Evolutionary conservation across 1,139 yeast genomes (phyloP), one percentile per base, ranked within the genome.

Genomic region (Groenewaldozyma sp.): DNA sequence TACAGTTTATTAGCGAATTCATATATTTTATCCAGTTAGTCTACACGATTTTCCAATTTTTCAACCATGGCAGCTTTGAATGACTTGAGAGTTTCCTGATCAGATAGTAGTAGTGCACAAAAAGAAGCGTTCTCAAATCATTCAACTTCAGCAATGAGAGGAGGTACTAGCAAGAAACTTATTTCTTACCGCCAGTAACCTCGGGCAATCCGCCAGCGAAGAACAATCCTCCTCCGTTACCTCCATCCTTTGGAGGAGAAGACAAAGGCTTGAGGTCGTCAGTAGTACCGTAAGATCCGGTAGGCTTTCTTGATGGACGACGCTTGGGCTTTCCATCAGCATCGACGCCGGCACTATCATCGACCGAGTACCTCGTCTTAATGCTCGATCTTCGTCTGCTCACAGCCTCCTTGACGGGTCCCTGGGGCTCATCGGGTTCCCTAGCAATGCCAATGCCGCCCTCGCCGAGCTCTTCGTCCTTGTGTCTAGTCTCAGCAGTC

Each of bases 121-220:
- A n/a, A n/a, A n/a, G n/a, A n/a, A n/a, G n/a, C n/a, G n/a, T n/a
- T n/a, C n/a, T n/a, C n/a, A n/a, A n/a, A n/a, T n/a, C n/a, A n/a
- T n/a, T n/a, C n/a, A n/a, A n/a, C n/a, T n/a, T n/a, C n/a, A n/a
- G n/a, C n/a, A n/a, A n/a, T n/a, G n/a, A n/a, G n/a, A n/a, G n/a
- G n/a, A n/a, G n/a, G n/a, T n/a, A n/a, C n/a, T n/a, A n/a, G n/a
- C n/a, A n/a, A n/a, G n/a, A n/a, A n/a, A n/a, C n/a, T n/a, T n/a
- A n/a, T n/a, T n/a, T n/a, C n/a, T n/a, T n/a, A n/a, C 56, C 54
- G 13, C 54, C 45, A 7, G 65, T 60, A 16, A 63, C 59, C 7
- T 49, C 42, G 3, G 65, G 65, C 27, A 60, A 49, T 2, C 63
- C 65, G 22, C 51, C 52, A 20, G 62, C 60, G 43, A 60, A 60